Evolutionary conservation across 768 basidiomycete genomes (phyloP).

Genomic region (Russula lepida): DNA sequence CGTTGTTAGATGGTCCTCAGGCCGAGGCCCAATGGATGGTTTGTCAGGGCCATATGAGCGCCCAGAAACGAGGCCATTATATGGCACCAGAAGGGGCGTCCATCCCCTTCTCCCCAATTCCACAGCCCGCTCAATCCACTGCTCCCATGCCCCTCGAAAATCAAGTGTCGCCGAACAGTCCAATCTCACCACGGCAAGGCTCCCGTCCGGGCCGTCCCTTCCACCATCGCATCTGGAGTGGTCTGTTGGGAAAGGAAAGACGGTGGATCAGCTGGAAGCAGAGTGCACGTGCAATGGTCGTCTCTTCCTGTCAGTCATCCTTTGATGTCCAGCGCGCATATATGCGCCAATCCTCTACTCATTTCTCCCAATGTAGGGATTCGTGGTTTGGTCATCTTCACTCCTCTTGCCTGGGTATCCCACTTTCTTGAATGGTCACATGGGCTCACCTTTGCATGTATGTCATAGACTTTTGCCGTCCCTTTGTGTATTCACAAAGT

Average conservation of each 20-base stretch:
- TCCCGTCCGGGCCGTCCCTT: not conserved
- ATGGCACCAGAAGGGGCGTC: no score
- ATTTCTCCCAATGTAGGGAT: constrained; percentile 13
- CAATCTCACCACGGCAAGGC: no score
- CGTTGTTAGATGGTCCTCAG: not conserved
- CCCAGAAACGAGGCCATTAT: not conserved
- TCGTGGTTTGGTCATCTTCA: constrained; percentile 22
- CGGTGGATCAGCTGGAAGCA: constrained; percentile 5
- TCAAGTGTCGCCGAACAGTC: no score
- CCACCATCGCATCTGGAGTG: constrained; percentile 4
- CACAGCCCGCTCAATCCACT: not conserved
- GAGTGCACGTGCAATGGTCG: constrained; percentile 8
- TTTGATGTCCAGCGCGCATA: not conserved
- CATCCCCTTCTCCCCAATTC: no score
- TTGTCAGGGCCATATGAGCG: no score
- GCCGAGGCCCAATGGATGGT: no score
- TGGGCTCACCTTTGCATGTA: constrained; percentile 22
- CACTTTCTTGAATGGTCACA: constrained; percentile 23
- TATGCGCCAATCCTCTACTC: not conserved
- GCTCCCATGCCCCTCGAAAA: not conserved
- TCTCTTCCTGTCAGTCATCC: constrained; percentile 14
- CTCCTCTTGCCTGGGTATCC: constrained; percentile 27
- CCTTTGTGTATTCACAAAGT: not conserved
- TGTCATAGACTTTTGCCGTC: not conserved
- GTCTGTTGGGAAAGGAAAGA: constrained; percentile 16